These are phyloP conservation scores for Potentilla sterilis DNA, from an alignment of 306 rosid genomes.

Conservation along the genomic window DNA sequence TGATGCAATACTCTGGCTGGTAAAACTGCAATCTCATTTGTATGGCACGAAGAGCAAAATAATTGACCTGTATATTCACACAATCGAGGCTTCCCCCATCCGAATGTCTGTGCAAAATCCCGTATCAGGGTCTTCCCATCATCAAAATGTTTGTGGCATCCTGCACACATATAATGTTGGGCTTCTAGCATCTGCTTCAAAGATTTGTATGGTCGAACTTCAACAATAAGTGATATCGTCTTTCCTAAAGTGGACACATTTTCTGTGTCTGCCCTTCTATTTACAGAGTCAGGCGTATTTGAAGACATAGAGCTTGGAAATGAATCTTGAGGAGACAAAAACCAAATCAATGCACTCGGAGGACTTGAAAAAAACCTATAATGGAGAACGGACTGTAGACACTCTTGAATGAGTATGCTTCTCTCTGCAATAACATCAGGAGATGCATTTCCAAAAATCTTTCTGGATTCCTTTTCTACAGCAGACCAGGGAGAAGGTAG, in stretches of 20 bases:
- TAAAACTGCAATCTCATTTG: slow-evolving; percentile 85
- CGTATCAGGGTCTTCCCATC: slow-evolving; percentile 63
- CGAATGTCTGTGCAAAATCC: slow-evolving; percentile 85
- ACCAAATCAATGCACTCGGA: slow-evolving; percentile 68
- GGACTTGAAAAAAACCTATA: slow-evolving; percentile 55
- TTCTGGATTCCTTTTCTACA: slow-evolving; percentile 74
- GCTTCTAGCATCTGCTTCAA: slow-evolving; percentile 79
- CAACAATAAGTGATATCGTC: slow-evolving; percentile 86
- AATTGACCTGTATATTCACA: slow-evolving; percentile 92
- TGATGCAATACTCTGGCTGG: slow-evolving; percentile 94
- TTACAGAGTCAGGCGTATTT: slow-evolving; percentile 33
- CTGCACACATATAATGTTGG: slow-evolving; percentile 87
- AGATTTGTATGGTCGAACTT: slow-evolving; percentile 75
- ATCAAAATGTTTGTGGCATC: slow-evolving; percentile 89
- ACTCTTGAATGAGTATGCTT: slow-evolving; percentile 89
- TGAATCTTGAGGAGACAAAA: slow-evolving; percentile 81
- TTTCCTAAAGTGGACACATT: slow-evolving; percentile 65
- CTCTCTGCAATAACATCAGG: slow-evolving; percentile 88
- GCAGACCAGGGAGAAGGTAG: slow-evolving; percentile 87
- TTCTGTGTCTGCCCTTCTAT: slow-evolving; percentile 33
- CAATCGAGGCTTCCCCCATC: slow-evolving; percentile 96
- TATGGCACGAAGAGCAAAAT: slow-evolving; percentile 91
- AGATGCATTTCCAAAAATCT: slow-evolving; percentile 85
- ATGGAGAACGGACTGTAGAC: slow-evolving; percentile 66
- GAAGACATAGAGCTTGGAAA: slow-evolving; percentile 50